A percentile compares a stretch with the other conserved stretches of the same genome.
These are phyloP conservation scores for Geosmithia flava DNA, from an alignment of 2,329 filamentous ascomycete genomes.

Conservation along the genomic window DNA sequence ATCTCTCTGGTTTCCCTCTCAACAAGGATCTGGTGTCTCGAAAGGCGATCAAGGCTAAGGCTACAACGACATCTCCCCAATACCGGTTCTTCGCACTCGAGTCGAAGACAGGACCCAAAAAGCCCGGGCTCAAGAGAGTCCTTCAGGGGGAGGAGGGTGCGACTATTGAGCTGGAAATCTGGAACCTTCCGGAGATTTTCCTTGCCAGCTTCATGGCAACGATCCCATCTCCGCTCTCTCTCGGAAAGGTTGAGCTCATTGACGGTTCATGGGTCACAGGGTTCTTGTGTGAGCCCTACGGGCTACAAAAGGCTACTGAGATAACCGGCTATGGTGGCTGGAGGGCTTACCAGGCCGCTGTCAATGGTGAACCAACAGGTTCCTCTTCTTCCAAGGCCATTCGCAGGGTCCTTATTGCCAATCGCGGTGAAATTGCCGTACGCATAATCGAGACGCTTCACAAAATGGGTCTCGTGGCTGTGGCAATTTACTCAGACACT, in stretches of 20 bases:
- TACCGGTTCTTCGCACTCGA: conserved; percentile 18
- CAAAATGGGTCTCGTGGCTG: conserved; percentile 54
- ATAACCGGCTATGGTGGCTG: conserved; percentile 18
- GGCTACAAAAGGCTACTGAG: conserved; percentile 15
- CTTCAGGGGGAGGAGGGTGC: conserved; percentile 7
- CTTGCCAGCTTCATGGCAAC: conserved; percentile 19
- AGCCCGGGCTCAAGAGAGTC: conserved; percentile 18
- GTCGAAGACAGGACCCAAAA: conserved; percentile 8
- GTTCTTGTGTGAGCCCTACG: conserved; percentile 22
- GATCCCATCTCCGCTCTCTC: conserved; percentile 17
- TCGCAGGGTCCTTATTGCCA: conserved; percentile 47
- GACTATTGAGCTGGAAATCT: conserved; percentile 20
- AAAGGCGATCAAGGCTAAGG: conserved; percentile 11
- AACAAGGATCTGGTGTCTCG: conserved; percentile 18
- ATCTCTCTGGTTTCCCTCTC: conserved; percentile 19
- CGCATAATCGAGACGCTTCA: conserved; percentile 57
- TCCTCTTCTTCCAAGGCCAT: neutral
- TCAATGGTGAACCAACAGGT: neutral
- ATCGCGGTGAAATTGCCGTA: conserved; percentile 64
- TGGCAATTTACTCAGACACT: conserved; percentile 54
- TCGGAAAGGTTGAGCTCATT: conserved; percentile 20
- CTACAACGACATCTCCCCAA: conserved; percentile 13
- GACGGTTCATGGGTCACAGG: conserved; percentile 20
- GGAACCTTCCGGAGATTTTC: conserved; percentile 15
- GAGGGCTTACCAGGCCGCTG: conserved; percentile 11